phyloP scores from a whole-genome alignment of 225 moss, liverwort and hornwort genomes.

The Physcomitrellopsis africana region DNA sequence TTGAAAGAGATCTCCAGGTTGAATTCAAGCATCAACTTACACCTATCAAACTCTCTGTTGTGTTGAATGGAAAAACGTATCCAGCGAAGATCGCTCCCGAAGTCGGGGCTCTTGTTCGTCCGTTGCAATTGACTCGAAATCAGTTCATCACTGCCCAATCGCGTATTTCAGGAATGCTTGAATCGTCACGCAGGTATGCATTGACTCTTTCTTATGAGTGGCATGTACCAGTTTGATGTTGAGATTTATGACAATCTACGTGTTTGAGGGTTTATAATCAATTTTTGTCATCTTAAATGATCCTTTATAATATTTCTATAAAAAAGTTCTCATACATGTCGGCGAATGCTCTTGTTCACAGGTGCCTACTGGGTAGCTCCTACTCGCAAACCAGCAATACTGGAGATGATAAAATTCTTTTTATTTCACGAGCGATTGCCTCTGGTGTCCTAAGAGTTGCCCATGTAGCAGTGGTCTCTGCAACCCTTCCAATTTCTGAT shows the following conservation, averaged over 20 bases:
- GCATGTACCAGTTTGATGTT: neutral
- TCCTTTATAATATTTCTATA: neutral
- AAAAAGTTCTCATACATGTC: conserved; percentile 13
- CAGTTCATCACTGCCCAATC: conserved; percentile 65
- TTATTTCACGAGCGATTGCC: conserved; percentile 70
- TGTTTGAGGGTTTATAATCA: neutral
- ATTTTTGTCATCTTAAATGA: neutral
- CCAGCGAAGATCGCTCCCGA: conserved; percentile 73
- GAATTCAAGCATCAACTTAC: conserved; percentile 65
- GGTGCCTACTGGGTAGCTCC: conserved; percentile 63
- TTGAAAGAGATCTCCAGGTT: conserved; percentile 63
- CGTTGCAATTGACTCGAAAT: conserved; percentile 54
- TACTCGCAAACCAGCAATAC: conserved; percentile 46
- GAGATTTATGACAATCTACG: neutral
- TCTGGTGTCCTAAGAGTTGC: conserved; percentile 63
- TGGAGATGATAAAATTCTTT: conserved; percentile 62
- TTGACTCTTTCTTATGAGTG: neutral
- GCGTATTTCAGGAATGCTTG: conserved; percentile 87
- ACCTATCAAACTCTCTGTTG: conserved; percentile 64
- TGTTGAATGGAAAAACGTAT: conserved; percentile 51
- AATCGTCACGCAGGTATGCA: conserved; percentile 84
- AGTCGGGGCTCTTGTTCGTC: conserved; percentile 76
- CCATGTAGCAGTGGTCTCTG: conserved; percentile 72
- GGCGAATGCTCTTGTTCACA: conserved; percentile 33
- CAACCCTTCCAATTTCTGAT: conserved; percentile 72